A percentile compares a stretch with the other conserved stretches of the same genome.
These are phyloP conservation scores for Salix udensis DNA, from an alignment of 345 rosid species.

Conservation along the genomic window DNA sequence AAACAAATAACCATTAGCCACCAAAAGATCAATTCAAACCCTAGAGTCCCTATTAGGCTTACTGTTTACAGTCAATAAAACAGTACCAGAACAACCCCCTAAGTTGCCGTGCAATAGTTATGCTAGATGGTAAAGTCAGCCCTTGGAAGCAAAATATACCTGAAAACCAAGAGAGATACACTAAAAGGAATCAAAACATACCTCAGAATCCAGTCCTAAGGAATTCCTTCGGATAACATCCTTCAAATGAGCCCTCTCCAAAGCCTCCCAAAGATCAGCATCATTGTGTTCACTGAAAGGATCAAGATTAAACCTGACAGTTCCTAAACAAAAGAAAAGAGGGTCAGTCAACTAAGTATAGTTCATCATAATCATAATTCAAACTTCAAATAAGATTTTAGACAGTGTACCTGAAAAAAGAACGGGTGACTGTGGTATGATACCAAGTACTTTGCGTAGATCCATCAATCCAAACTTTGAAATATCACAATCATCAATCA, in stretches of 20 bases:
- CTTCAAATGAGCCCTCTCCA: slow-evolving; percentile 95
- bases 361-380: not conserved
- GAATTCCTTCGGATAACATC: slow-evolving; percentile 82
- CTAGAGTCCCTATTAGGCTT: no score
- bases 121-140: not conserved
- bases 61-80: no score
- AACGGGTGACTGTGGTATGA: slow-evolving; percentile 97
- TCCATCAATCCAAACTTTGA: slow-evolving; percentile 83
- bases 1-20: no score
- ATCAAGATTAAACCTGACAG: slow-evolving; percentile 94
- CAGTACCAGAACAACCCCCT: no score
- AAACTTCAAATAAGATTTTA: not conserved
- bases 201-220: slow-evolving; percentile 90
- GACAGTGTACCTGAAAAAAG: slow-evolving; percentile 80
- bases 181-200: slow-evolving; percentile 20
- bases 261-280: slow-evolving; percentile 97
- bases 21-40: no score
- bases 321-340: slow-evolving; percentile 41
- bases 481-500: slow-evolving; percentile 75
- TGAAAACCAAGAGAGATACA: not conserved
- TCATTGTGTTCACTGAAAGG: slow-evolving; percentile 96
- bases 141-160: not conserved
- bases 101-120: no score
- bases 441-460: slow-evolving; percentile 91
- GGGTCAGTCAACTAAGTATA: not conserved